These are phyloP conservation scores for Trichophyton equinum DNA, from an alignment of 2,329 filamentous ascomycete species.

Conservation along the genomic window DNA sequence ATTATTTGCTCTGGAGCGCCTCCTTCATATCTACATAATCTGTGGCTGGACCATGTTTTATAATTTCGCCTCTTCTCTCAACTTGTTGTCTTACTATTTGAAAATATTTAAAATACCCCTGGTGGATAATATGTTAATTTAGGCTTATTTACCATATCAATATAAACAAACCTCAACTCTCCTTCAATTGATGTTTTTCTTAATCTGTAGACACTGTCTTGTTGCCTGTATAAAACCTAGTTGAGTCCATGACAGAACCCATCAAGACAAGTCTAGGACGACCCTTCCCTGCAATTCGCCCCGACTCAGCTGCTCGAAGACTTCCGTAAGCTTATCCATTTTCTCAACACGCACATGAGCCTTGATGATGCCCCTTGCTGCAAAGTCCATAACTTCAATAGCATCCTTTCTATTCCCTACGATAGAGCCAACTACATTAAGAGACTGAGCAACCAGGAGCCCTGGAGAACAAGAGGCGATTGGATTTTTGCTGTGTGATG, in stretches of 20 bases:
- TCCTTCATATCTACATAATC: too few species aligned
- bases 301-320: slow-evolving; percentile 36
- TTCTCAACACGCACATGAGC: slow-evolving; percentile 35
- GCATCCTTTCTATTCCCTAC: slow-evolving; percentile 42
- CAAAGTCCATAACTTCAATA: slow-evolving; percentile 38
- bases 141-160: neutral
- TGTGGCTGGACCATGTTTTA: neutral
- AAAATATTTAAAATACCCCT: neutral
- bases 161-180: neutral
- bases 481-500: slow-evolving; percentile 34
- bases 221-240: too few species aligned
- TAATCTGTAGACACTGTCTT: neutral
- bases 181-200: too few species aligned
- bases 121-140: neutral
- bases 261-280: slow-evolving; percentile 32
- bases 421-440: slow-evolving; percentile 38
- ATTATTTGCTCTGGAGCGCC: neutral
- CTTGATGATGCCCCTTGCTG: slow-evolving; percentile 37
- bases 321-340: slow-evolving; percentile 35
- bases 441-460: slow-evolving; percentile 30
- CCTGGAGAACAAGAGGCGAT: slow-evolving; percentile 36
- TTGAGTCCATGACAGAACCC: neutral
- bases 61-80: neutral
- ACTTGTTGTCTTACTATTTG: neutral
- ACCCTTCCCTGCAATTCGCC: slow-evolving; percentile 36